Base-by-base conservation (phyloP, 768 basidiomycete genomes). In the Lactifluus hygrophoroides region DNA sequence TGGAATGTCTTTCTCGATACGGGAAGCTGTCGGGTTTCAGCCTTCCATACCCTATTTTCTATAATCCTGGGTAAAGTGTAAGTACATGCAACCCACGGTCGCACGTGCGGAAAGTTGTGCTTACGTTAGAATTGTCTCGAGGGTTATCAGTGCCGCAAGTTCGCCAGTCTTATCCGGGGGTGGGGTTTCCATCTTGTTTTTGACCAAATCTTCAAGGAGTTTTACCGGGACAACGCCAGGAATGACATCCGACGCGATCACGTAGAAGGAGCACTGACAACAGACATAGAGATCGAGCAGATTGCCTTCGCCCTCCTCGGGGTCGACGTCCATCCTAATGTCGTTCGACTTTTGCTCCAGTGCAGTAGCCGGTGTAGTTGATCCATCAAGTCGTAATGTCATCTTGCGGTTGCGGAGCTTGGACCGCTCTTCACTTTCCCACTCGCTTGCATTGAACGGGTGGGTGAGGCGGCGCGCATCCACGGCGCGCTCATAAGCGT, bases 241-340 rank as follows among this genome's bases (percentile, higher is more conserved):
- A 47, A 91, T 83, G 51, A 85, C 73, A 16, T 79, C 76, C 23
- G 86, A 88, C 1, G 80, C 84, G 38, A 89, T 75, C 64, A 85
- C 82, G 66, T 85, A 88, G 62, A 86, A 71, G 23, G 83, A 84
- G 69, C 90, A 93, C 66, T 90, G 90, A 66, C 90, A 92, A 69
- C 90, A 93, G 45, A 90, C 74, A 66, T 87, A 92, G 28, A 91
- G 75, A 69, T 92, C 88, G 42, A 92, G 72, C 28, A 87, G 69
- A 57, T 77, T 80, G 23, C 80, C 83, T 30, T 72, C 68, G 63
- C 78, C 76, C 37, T 74, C 73, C 25, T 55, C 57, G n/a, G 51
- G 59, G 37, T 58, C 59, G 16, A 74, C 71, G n/a, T 72, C 71
- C 58, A 66, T 70, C 48, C 64, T 60, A 17, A 72, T 72, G 17